Evolutionary conservation across 2,329 filamentous ascomycete genomes (phyloP), one percentile per base, ranked within the genome.

Genomic region (Fusarium aywerte): DNA sequence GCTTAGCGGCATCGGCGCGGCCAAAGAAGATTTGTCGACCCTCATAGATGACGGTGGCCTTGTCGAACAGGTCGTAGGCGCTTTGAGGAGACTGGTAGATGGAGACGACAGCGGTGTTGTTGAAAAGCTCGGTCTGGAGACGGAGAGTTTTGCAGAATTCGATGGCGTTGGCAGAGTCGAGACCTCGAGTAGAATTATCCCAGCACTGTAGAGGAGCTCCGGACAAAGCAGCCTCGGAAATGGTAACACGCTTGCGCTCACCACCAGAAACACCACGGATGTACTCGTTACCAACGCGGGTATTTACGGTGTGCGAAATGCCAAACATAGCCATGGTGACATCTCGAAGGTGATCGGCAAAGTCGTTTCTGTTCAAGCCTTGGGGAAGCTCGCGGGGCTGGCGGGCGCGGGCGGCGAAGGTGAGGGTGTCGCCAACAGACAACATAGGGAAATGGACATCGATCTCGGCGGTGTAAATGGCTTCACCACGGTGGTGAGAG

Each of bases 381-480:
- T 83, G 80, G 6, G 89, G 89, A 4, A 89, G 82, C 31, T 84
- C 72, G 39, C 86, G 85, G 4, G 90, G 89, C 48, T 89, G 86
- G 56, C 90, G 85, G 7, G 91, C 90, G 18, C 87, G 83, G 5
- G 92, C 91, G 18, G 92, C 92, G 65, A 95, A 95, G 54, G 87
- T 89, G 44, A 95, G 83, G 2, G 92, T 96, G 72, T 95, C 90
- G 50, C 91, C 91, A 40, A 95, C 92, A 3, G 87, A 89, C 71
- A 96, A 79, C 79, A 89, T 86, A 13, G 91, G 90, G 74, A 94
- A 94, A 78, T 94, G 91, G 6, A 91, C 89, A 75, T 96, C 93
- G 33, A 92, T 89, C 77, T 96, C 92, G 60, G 91, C 91, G 0
- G 91, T 94, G 79, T 96, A 96, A 76, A 96, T 94, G 64, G 91